A percentile compares a stretch with the other conserved stretches of the same genome.
Evolutionary conservation across 768 basidiomycete species (phyloP).

Genomic region (Naganishia antarctica): DNA sequence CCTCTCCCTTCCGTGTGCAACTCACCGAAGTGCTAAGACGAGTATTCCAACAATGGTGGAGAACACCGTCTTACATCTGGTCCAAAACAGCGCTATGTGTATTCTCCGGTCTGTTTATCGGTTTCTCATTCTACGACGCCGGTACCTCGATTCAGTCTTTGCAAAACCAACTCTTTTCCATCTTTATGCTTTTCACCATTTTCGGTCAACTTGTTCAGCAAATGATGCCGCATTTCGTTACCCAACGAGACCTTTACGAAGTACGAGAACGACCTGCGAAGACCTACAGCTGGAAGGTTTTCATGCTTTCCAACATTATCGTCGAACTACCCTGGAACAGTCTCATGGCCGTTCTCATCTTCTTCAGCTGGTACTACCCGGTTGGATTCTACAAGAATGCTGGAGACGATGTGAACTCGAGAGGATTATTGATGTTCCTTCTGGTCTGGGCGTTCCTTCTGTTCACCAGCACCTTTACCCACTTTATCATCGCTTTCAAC

Average conservation of each 20-base stretch:
- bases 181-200: slow-evolving; percentile 45
- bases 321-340: slow-evolving; percentile 33
- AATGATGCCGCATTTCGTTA: slow-evolving; percentile 49
- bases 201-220: slow-evolving; percentile 49
- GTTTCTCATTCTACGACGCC: slow-evolving; percentile 50
- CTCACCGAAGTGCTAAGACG: slow-evolving; percentile 40
- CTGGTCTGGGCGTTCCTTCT: slow-evolving; percentile 51
- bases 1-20: slow-evolving; percentile 38
- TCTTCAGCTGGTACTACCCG: slow-evolving; percentile 50
- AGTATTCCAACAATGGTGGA: slow-evolving; percentile 50
- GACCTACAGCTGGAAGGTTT: slow-evolving; percentile 48
- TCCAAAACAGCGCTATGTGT: slow-evolving; percentile 46
- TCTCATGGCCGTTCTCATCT: slow-evolving; percentile 42
- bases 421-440: slow-evolving; percentile 53
- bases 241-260: slow-evolving; percentile 47
- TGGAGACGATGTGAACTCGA: slow-evolving; percentile 47
- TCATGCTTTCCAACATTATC: slow-evolving; percentile 45
- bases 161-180: slow-evolving; percentile 47
- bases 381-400: slow-evolving; percentile 52
- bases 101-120: slow-evolving; percentile 34
- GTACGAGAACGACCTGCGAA: slow-evolving; percentile 48
- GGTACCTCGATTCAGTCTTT: slow-evolving; percentile 45
- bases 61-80: slow-evolving; percentile 50
- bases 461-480: slow-evolving; percentile 49
- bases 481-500: slow-evolving; percentile 50